Evolutionary conservation across 805 yeast genomes (phyloP), one percentile per base, ranked within the genome.

Genomic region (Ogataea nakhonphanomensis): DNA sequence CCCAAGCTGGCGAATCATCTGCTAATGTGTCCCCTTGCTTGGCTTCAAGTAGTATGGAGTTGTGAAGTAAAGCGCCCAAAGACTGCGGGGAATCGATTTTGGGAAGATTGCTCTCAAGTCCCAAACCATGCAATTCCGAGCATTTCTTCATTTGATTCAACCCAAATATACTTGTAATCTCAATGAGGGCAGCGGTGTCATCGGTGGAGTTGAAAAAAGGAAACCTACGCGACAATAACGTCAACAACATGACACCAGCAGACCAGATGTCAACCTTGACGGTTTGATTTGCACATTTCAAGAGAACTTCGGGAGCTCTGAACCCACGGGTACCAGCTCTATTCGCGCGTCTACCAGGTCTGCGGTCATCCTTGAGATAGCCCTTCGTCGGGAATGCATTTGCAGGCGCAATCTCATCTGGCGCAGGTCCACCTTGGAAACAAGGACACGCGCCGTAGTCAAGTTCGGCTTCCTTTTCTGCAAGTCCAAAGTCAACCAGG

Each of bases 261-360:
- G 95, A 82, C 97, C 97, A 89, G 7, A 87, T 76, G 61, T 89
- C 97, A 31, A 89, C 78, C 58, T 82, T 84, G 5, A 85, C 76
- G 3, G 84, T 73, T 65, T 89, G 97, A 43, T 84, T 79, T 1
- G 84, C 76, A 62, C 97, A 89, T 58, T 87, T 88, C 63, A 88
- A 73, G 39, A 90, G 66, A 4, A 89, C 96, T 58, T 89, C 97
- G 0, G 96, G 96, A 0, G 97, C 96, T 51, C 97, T 71, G 57
- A 89, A 89, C 0, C 97, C 97, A 52, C 97, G 72, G 1, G 97
- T 89, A 7, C 97, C 97, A 12, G 99, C 99, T 53, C 99, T 79
- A 55, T 93, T 93, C 0, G 98, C 98, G 42, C 99, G 74, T 54
- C 95, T 74, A 1, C 93, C 86, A 0, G 95, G 84, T 52, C 98